Evolutionary conservation across 164 flowering plant genomes (phyloP).

Genomic region (Santalum album): DNA sequence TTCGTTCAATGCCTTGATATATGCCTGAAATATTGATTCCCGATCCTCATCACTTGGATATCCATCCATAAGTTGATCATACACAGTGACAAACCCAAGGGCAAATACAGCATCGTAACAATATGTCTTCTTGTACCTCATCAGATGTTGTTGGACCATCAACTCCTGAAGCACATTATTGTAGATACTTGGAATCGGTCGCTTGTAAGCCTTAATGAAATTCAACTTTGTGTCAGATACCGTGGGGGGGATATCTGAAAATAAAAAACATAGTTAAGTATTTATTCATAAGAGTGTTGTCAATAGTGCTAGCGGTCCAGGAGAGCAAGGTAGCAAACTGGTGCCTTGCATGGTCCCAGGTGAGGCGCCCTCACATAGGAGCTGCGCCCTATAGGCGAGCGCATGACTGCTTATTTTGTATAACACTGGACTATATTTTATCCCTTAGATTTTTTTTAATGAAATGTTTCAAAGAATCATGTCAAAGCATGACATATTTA

Average conservation of each 20-base stretch:
- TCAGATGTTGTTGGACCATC: slow-evolving; percentile 88
- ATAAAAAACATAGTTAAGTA: neutral
- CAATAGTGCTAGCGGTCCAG: too few relatives aligned
- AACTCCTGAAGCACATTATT: slow-evolving; percentile 84
- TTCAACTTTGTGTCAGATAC: slow-evolving; percentile 80
- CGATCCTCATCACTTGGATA: slow-evolving; percentile 82
- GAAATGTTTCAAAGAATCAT: too few relatives aligned
- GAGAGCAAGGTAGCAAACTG: too few relatives aligned
- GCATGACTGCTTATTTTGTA: too few relatives aligned
- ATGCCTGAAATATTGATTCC: slow-evolving; percentile 73
- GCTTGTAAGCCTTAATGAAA: slow-evolving; percentile 73
- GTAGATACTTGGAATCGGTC: slow-evolving; percentile 89
- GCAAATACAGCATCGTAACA: slow-evolving; percentile 88
- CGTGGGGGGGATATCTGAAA: slow-evolving; percentile 55
- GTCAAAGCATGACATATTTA: too few relatives aligned
- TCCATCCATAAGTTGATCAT: slow-evolving; percentile 93
- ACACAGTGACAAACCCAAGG: slow-evolving; percentile 93
- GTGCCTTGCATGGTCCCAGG: too few relatives aligned
- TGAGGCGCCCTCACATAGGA: too few relatives aligned
- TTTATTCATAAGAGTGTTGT: neutral
- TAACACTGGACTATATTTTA: too few relatives aligned
- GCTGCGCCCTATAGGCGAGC: too few relatives aligned
- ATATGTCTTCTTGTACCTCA: slow-evolving; percentile 69
- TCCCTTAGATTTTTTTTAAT: too few relatives aligned
- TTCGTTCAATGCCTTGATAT: slow-evolving; percentile 73